Percentiles rank a stretch among this genome's conserved stretches.
These are phyloP conservation scores for Dalbergia cochinchinensis DNA, from an alignment of 306 rosid species.

Conservation along the genomic window DNA sequence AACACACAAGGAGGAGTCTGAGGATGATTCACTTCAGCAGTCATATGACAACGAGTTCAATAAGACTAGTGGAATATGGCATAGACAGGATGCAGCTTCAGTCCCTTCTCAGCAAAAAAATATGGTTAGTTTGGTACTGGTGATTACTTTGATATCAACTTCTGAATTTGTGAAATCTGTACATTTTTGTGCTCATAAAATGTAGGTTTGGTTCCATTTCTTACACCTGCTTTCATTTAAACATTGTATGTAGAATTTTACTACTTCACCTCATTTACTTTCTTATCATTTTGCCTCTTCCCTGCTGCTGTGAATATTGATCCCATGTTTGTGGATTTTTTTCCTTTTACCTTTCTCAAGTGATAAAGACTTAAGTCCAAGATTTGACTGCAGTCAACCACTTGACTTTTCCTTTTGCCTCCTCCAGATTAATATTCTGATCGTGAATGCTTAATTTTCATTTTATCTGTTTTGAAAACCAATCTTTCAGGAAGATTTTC, in stretches of 20 bases:
- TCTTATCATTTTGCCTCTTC: no score
- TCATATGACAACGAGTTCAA: slow-evolving; percentile 58
- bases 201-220: no score
- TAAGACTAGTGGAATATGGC: slow-evolving; percentile 48
- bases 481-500: slow-evolving; percentile 64
- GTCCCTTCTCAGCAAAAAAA: slow-evolving; percentile 51
- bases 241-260: no score
- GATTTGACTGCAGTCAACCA: slow-evolving; percentile 12
- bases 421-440: not conserved
- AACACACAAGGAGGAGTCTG: slow-evolving; percentile 73
- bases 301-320: no score
- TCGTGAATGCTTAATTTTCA: slow-evolving; percentile 5
- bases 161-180: slow-evolving; percentile 29
- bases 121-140: slow-evolving; percentile 66
- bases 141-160: slow-evolving; percentile 41
- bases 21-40: slow-evolving; percentile 69
- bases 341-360: no score
- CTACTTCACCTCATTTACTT: no score
- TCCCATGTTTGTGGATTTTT: no score
- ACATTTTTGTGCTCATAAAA: not conserved
- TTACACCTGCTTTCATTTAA: not conserved
- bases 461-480: slow-evolving; percentile 30
- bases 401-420: not conserved
- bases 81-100: slow-evolving; percentile 51
- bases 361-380: not conserved